These are phyloP conservation scores for Exophiala aquamarina DNA, from an alignment of 2,329 filamentous ascomycete genomes.

Conservation along the genomic window DNA sequence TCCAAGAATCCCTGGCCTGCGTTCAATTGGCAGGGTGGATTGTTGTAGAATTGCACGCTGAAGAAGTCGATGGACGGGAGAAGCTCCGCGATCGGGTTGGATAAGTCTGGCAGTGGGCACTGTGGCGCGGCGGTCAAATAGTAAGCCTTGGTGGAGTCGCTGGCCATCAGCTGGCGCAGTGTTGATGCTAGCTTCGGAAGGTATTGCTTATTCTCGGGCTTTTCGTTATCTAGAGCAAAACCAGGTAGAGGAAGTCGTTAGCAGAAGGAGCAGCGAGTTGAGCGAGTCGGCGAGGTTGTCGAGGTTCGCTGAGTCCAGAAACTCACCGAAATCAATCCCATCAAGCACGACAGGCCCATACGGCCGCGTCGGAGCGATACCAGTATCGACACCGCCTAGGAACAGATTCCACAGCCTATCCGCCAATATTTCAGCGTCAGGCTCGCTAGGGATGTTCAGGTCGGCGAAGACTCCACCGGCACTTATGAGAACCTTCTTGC, in stretches of 20 bases:
- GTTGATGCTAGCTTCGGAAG: slow-evolving; percentile 11
- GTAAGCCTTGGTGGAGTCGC: slow-evolving; percentile 34
- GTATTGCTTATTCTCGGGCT: slow-evolving; percentile 4
- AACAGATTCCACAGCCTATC: slow-evolving; percentile 53
- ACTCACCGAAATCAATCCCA: slow-evolving; percentile 54
- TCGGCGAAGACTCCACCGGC: slow-evolving; percentile 44
- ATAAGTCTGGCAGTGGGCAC: slow-evolving; percentile 48
- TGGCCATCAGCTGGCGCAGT: slow-evolving; percentile 17
- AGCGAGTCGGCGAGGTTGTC: slow-evolving; percentile 16
- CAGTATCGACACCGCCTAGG: slow-evolving; percentile 41
- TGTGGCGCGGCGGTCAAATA: slow-evolving; percentile 57
- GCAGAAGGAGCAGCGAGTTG: slow-evolving; percentile 15
- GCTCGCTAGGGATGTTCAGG: slow-evolving; percentile 44
- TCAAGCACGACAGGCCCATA: slow-evolving; percentile 49
- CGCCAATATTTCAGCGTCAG: slow-evolving; percentile 47
- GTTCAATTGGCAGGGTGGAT: slow-evolving; percentile 22
- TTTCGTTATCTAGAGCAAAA: slow-evolving; percentile 31
- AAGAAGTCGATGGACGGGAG: slow-evolving; percentile 21
- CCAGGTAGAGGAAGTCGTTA: slow-evolving; percentile 8
- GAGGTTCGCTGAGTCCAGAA: too few relatives aligned
- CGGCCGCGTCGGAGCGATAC: slow-evolving; percentile 43
- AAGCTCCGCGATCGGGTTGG: slow-evolving; percentile 19
- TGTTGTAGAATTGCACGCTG: slow-evolving; percentile 29
- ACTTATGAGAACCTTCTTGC: slow-evolving; percentile 49
- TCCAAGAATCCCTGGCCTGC: slow-evolving; percentile 17